Base-by-base conservation (phyloP, 352 stramenopile genomes). In the Globisporangium alternatum region DNA sequence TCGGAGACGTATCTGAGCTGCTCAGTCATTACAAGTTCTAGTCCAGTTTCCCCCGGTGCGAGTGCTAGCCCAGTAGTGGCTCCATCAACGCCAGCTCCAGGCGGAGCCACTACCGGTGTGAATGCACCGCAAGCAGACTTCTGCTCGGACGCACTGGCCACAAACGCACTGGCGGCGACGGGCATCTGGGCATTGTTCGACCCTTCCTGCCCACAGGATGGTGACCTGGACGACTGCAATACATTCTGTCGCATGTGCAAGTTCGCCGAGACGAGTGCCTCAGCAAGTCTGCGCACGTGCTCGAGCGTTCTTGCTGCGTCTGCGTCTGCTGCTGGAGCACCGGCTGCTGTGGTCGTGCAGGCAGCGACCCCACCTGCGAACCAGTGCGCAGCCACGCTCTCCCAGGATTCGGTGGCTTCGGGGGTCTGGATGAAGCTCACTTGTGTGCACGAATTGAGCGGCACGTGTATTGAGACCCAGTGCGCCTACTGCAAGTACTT, bases 1-100 rank as follows among this genome's bases (percentile, higher is more conserved):
- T 83, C 77, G 6, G 55, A 48, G 7, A 56, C 68, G 22, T 65
- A 78, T 13, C 22, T 81, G 19, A 67, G 49, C 0, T 85, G 76
- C 47, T 35, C 19, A 21, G 43, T n/a, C n/a, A 45, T 66, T 13
- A 2, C 22, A 21, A 22, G 4, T 22, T 55, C 30, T 13, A 25
- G 48, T 5, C 31, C 48, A 35, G 13, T 35, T 35, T 9, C 15
- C 25, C 2, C 13, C 25, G 37, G 12, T 12, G 6, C 39, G 5
- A 45, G 35, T 48, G 30, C 12, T 22, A 13, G n/a, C 17, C n/a
- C 30, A 33, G 35, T 21, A 7, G 4, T 22, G 7, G 5, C 30
- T 15, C 7, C 48, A 39, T 3, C 51, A 33, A 28, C 41, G 8
- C 54, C 35, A 31, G 15, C 41, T 44, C 31, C 28, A 43, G 31